Percentiles rank a stretch among this genome's conserved stretches.
phyloP scores from a whole-genome alignment of 1,139 yeast genomes.

The Candida freyschussii region DNA sequence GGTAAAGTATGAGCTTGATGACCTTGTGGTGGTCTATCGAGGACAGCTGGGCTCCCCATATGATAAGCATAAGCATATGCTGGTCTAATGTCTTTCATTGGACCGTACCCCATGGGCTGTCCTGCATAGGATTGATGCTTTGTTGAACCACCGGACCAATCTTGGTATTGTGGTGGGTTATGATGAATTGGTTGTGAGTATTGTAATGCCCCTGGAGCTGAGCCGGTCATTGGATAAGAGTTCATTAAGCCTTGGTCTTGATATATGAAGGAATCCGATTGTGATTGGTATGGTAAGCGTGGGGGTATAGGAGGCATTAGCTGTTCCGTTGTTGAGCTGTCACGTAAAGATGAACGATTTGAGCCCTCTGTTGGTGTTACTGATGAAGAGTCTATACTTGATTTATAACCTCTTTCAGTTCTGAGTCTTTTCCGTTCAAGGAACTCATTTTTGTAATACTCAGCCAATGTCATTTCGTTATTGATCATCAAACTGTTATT shows the following conservation, averaged over 20 bases:
- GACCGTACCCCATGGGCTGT: too few species aligned
- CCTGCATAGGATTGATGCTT: too few species aligned
- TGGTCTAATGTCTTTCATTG: too few species aligned
- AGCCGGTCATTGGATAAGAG: constrained; percentile 2
- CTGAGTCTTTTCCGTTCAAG: constrained; percentile 23
- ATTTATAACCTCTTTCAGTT: constrained; percentile 18
- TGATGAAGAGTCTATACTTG: constrained; percentile 3
- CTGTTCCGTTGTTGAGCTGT: constrained; percentile 4
- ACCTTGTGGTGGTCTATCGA: too few species aligned
- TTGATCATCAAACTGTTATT: constrained; percentile 23
- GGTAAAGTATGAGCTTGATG: too few species aligned
- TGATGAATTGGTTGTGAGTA: constrained; percentile 6
- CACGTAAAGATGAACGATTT: constrained; percentile 5
- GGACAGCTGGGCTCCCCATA: too few species aligned
- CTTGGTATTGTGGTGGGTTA: constrained; percentile 6
- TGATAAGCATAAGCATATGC: too few species aligned
- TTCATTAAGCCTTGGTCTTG: constrained; percentile 12
- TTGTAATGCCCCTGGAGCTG: constrained; percentile 3
- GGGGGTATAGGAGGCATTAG: constrained; percentile 1
- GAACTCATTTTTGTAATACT: constrained; percentile 25
- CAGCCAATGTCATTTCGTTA: constrained; percentile 19
- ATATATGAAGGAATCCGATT: constrained; percentile 11
- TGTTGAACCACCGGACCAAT: too few species aligned
- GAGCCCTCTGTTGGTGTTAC: constrained; percentile 1
- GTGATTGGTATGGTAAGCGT: constrained; percentile 9